A percentile compares a stretch with the other conserved stretches of the same genome.
Evolutionary conservation across 495 filamentous ascomycete species (phyloP).

Genomic region (Penicillium verhagenii): DNA sequence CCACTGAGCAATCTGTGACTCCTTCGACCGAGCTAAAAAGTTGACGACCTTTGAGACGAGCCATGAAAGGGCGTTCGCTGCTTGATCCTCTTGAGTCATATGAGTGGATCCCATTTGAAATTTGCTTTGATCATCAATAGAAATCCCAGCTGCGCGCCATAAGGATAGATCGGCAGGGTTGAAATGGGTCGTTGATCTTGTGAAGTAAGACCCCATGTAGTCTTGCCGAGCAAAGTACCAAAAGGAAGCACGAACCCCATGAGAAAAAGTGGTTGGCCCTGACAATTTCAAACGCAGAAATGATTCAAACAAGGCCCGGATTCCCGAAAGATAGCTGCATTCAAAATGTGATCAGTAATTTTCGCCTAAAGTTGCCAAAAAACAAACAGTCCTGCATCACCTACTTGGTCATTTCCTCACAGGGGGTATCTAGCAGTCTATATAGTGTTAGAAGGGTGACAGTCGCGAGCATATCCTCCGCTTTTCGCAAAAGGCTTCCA

Average conservation of each 20-base stretch:
- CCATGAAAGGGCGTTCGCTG: conserved; percentile 36
- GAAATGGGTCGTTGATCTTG: conserved; percentile 32
- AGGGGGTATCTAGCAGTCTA: conserved; percentile 34
- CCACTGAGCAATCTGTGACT: conserved; percentile 39
- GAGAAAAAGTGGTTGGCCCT: conserved; percentile 20
- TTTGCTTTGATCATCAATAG: conserved; percentile 30
- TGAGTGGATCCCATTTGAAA: conserved; percentile 7
- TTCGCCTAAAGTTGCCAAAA: too few species aligned
- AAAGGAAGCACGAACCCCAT: conserved; percentile 36
- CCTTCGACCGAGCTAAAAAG: conserved; percentile 36
- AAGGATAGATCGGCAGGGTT: conserved; percentile 29
- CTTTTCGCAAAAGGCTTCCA: conserved; percentile 18
- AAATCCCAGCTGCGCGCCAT: conserved; percentile 39
- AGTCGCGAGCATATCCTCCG: conserved; percentile 35
- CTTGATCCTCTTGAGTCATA: conserved; percentile 32
- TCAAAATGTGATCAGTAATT: conserved; percentile 6
- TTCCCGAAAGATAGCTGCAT: conserved; percentile 33
- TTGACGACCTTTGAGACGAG: conserved; percentile 40
- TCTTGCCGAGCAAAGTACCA: conserved; percentile 45
- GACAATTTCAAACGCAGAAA: conserved; percentile 17
- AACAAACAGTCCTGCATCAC: too few species aligned
- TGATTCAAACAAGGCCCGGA: conserved; percentile 29
- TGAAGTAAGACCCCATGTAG: conserved; percentile 40
- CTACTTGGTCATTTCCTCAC: conserved; percentile 40
- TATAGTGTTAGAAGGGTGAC: conserved; percentile 32